Base-by-base conservation (phyloP, 2,329 filamentous ascomycete species). In the Chaetomium sp. region DNA sequence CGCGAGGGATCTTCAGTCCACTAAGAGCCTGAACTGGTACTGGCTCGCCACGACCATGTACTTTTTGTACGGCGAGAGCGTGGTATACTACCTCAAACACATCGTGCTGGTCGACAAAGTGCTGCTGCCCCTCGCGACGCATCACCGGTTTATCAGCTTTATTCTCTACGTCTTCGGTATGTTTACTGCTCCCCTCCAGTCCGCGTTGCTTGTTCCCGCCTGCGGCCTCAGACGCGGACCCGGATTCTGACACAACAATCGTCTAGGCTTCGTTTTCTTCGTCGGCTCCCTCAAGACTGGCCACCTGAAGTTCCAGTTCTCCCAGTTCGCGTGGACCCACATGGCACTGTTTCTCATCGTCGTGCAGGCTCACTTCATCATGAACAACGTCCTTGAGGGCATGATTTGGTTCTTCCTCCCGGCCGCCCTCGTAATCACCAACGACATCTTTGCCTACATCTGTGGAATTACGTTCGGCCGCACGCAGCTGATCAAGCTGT, bases 341-440 rank as follows among this genome's bases (percentile, higher is more conserved):
- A 97, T 99, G 91, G 94, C 95, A 5, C 82, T 99, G 19, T 97
- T 95, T 77, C 79, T 99, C 67, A 96, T 99, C 66, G 92, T 97
- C 41, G 91, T 96, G 5, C 91, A 99, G 73, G 91, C 94, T 11
- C 94, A 99, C 71, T 99, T 99, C 72, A 90, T 97, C 75, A 97
- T 99, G 89, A 99, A 99, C 80, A 99, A 99, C 73, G 88, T 99
- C 62, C 95, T 99, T 66, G 94, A 99, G 75, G 94, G 94, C 75
- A 91, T 99, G 88, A 95, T 99, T 70, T 99, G 94, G 94, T 97
- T 99, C 79, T 96, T 97, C 80, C 76, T 99, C 45, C 94, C 94
- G 6, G 91, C 90, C 6, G 87, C 90, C 52, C 82, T 99, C 65
- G 94, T 99, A 70, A 96, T 99, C 69, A 96, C 89, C 61, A 99